Evolutionary conservation across 176 grass and related monocot genomes (phyloP).

Genomic region (Poa pratensis): DNA sequence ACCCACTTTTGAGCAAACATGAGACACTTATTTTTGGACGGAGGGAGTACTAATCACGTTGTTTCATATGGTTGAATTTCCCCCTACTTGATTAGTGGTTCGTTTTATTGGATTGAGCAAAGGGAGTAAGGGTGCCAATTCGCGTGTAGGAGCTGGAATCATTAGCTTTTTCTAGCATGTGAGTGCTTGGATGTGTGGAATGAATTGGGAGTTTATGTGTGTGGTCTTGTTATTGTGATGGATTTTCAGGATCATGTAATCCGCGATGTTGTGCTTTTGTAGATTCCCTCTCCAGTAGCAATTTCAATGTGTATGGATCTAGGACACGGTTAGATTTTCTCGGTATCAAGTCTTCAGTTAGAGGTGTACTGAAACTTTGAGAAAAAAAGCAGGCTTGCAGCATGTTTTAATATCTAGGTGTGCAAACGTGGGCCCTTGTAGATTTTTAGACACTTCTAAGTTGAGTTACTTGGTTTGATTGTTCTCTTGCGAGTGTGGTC

Average conservation of each 20-base stretch:
- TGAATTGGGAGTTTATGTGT: neutral
- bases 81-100: neutral
- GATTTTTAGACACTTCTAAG: slow-evolving; percentile 19
- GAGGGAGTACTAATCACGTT: neutral
- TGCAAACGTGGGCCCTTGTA: neutral
- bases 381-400: neutral
- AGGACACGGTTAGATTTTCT: neutral
- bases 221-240: neutral
- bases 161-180: neutral
- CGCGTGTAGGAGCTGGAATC: neutral
- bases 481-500: neutral
- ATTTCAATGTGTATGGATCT: neutral
- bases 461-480: neutral
- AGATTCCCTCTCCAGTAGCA: neutral
- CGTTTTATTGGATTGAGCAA: neutral
- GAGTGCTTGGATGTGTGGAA: neutral
- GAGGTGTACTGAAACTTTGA: neutral
- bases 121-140: neutral
- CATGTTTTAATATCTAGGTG: neutral
- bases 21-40: no score
- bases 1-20: no score
- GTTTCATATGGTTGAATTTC: neutral
- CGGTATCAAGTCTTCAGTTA: neutral
- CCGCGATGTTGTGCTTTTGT: neutral
- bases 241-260: neutral